Base-by-base conservation (phyloP, 2,329 filamentous ascomycete species). In the Tolypocladium pustulatum region DNA sequence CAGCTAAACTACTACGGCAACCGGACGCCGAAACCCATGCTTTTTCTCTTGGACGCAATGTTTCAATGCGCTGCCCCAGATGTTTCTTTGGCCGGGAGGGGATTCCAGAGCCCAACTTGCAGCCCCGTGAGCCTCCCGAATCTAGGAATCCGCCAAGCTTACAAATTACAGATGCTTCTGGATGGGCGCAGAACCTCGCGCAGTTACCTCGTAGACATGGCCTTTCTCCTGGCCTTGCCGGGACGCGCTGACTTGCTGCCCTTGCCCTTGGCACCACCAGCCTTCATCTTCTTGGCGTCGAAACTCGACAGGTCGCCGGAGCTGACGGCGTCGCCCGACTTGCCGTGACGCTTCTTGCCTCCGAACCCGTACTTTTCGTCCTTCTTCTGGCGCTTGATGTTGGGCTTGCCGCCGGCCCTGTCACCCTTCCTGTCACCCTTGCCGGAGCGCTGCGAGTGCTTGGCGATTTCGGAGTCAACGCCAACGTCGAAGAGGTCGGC, bases 321-420 rank as follows among this genome's bases (percentile, higher is more conserved):
- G 64, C 90, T 95, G 62, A 82, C 71, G 55, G 92, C 91, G 74
- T 97, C 92, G 65, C 91, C 91, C 61, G 91, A 96, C 84, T 99
- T 99, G 59, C 81, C 76, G 71, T 91, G 86, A 58, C 88, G 82
- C 82, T 99, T 99, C 85, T 96, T 97, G 66, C 94, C 94, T 61
- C 94, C 94, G 69, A 93, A 96, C 30, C 94, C 94, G 72, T 87
- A 97, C 78, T 96, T 97, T 64, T 89, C 83, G 71, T 99, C 87
- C 79, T 95, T 96, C 85, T 96, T 96, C 72, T 89, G 84, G 61
- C 94, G 87, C 80, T 97, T 97, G 63, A 72, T 67, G 69, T 86
- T 88, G 32, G 77, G 73, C 30, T 61, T 65, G 49, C 59, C 69
- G 30, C 62, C 62, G 43, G 66, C 27, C 46, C 46, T 32, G 25